These are phyloP conservation scores for Acanthamoeba sp. DNA, from an alignment of 208 protist species.

Conservation along the genomic window DNA sequence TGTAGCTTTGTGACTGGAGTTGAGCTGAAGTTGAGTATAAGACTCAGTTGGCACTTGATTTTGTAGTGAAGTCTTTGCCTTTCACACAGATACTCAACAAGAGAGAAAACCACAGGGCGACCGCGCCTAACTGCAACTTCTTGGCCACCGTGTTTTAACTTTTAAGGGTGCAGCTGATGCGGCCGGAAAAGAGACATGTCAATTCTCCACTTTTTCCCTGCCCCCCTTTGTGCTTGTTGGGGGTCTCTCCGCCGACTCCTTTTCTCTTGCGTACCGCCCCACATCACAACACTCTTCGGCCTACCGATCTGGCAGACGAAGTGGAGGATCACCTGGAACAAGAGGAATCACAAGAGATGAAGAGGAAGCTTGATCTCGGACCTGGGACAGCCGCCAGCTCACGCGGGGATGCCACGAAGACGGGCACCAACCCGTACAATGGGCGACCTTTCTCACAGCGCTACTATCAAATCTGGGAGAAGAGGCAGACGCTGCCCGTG, in stretches of 20 bases:
- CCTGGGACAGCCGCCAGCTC: neutral
- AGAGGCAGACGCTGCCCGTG: constrained; percentile 91
- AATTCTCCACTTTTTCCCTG: neutral
- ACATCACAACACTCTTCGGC: neutral
- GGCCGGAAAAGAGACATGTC: too few species aligned
- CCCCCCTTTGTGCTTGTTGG: neutral
- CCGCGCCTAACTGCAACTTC: too few species aligned
- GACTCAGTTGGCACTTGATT: too few species aligned
- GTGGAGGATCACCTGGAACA: neutral
- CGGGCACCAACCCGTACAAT: constrained; percentile 87
- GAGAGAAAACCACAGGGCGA: too few species aligned
- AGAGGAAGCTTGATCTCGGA: constrained; percentile 44
- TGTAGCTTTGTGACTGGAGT: too few species aligned
- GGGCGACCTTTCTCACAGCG: constrained; percentile 85
- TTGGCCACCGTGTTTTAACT: too few species aligned
- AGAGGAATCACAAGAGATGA: neutral
- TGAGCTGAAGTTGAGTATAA: too few species aligned
- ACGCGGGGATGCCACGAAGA: constrained; percentile 6
- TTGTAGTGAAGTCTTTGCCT: too few species aligned
- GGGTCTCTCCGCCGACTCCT: too few species aligned
- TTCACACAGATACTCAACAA: too few species aligned
- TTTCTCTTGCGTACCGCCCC: neutral
- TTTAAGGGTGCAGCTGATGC: too few species aligned
- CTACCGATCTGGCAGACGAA: neutral
- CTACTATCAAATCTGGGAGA: constrained; percentile 93